Evolutionary conservation across 768 basidiomycete genomes (phyloP).

Genomic region (Cystofilobasidium capitatum): DNA sequence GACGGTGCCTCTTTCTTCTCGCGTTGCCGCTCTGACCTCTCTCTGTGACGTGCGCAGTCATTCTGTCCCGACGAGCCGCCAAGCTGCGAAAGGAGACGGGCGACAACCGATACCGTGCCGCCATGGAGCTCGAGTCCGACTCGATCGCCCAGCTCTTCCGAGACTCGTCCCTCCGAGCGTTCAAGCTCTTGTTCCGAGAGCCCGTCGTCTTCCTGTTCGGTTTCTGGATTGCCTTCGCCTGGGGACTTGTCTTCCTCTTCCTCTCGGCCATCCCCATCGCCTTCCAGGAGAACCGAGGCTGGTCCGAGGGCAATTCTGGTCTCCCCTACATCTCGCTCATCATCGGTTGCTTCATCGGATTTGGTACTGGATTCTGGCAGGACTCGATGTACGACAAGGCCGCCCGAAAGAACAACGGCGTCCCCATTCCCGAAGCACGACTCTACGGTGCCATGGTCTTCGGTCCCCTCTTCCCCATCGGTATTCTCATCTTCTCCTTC

Average conservation of each 20-base stretch:
- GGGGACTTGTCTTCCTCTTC: conserved; percentile 30
- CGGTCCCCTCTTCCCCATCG: conserved; percentile 51
- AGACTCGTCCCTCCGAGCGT: conserved; percentile 57
- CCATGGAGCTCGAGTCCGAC: conserved; percentile 25
- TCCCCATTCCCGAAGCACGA: conserved; percentile 11
- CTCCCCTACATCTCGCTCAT: conserved; percentile 66
- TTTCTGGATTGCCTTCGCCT: conserved; percentile 31
- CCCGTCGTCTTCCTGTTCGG: conserved; percentile 61
- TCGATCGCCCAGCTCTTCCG: conserved; percentile 42
- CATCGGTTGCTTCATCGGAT: conserved; percentile 49
- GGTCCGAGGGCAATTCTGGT: conserved; percentile 53
- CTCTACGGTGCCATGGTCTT: conserved; percentile 25
- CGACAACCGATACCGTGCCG: conserved; percentile 30
- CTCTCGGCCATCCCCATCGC: conserved; percentile 30
- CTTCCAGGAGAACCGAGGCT: conserved; percentile 43
- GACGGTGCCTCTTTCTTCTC: not conserved
- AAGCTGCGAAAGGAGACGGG: conserved; percentile 35
- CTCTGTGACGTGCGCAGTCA: conserved; percentile 28
- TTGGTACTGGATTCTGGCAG: conserved; percentile 17
- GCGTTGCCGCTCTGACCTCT: not conserved
- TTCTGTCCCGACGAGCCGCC: conserved; percentile 34
- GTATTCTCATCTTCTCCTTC: conserved; percentile 65
- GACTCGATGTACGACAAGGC: conserved; percentile 35
- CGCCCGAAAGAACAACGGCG: conserved; percentile 5
- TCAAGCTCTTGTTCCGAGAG: conserved; percentile 52